phyloP scores from a whole-genome alignment of 305 asterid genomes.

The Withania somnifera region DNA sequence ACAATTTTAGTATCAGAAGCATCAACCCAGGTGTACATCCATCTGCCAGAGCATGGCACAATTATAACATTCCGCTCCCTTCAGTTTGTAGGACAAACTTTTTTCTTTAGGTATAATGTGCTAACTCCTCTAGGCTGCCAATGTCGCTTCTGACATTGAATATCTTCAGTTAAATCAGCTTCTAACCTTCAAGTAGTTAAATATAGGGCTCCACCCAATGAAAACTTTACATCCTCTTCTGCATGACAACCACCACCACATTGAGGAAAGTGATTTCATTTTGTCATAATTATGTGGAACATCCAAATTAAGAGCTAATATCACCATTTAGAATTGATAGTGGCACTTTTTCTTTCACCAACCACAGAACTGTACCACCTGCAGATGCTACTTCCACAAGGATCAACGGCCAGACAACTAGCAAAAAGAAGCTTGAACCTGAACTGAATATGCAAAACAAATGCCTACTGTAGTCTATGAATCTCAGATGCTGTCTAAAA shows the following conservation, averaged over 20 bases:
- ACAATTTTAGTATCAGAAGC: not conserved
- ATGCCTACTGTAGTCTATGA: not conserved
- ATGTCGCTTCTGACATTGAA: not conserved
- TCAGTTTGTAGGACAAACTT: too few relatives aligned
- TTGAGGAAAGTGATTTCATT: not conserved
- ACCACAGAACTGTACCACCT: not conserved
- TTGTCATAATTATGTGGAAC: not conserved
- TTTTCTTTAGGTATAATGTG: not conserved
- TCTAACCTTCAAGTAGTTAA: too few relatives aligned
- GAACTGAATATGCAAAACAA: not conserved
- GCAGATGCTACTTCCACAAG: not conserved
- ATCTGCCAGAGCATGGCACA: not conserved
- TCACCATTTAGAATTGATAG: not conserved
- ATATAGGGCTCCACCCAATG: too few relatives aligned
- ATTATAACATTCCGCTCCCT: too few relatives aligned
- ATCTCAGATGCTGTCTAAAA: not conserved
- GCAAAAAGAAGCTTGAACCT: not conserved
- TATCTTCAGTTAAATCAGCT: too few relatives aligned
- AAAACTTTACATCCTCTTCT: not conserved
- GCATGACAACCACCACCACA: not conserved
- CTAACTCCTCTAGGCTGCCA: not conserved
- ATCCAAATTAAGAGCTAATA: not conserved
- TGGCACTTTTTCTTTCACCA: not conserved
- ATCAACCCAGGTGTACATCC: not conserved
- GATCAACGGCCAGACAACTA: not conserved